These are phyloP conservation scores for Rhizophlyctis rosea DNA, from an alignment of 192 early-diverging fungal genomes.

Conservation along the genomic window DNA sequence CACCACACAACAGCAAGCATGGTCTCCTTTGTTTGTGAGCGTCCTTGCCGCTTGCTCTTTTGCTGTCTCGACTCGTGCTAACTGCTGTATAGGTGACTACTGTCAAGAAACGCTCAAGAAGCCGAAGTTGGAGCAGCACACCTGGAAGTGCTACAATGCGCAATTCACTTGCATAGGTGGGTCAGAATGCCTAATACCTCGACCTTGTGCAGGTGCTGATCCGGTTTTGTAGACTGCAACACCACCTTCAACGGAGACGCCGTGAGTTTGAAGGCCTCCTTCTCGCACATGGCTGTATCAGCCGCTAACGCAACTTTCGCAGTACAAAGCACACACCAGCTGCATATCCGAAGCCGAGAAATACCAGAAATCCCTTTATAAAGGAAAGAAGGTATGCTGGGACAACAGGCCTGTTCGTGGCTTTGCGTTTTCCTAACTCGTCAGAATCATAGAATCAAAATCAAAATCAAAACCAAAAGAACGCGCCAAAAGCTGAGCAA, in stretches of 20 bases:
- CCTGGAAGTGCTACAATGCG: slow-evolving; percentile 75
- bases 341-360: slow-evolving; percentile 96
- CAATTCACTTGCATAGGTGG: slow-evolving; percentile 75
- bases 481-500: too few species aligned
- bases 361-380: slow-evolving; percentile 81
- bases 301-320: neutral
- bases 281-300: neutral
- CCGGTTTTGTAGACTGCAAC: slow-evolving; percentile 65
- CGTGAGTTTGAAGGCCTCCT: slow-evolving; percentile 13
- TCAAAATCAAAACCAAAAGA: too few species aligned
- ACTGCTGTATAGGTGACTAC: slow-evolving; percentile 20
- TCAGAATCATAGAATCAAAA: too few species aligned
- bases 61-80: neutral
- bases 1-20: too few species aligned
- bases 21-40: slow-evolving; percentile 1
- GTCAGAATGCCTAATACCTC: neutral
- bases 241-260: slow-evolving; percentile 73
- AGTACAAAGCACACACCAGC: slow-evolving; percentile 77
- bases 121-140: slow-evolving; percentile 84
- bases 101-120: slow-evolving; percentile 88
- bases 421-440: too few species aligned
- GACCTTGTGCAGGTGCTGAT: neutral
- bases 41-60: neutral
- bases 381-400: slow-evolving; percentile 63
- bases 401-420: neutral